Evolutionary conservation across 129 eudicot species (phyloP).

Genomic region (Pittosporum tobira): DNA sequence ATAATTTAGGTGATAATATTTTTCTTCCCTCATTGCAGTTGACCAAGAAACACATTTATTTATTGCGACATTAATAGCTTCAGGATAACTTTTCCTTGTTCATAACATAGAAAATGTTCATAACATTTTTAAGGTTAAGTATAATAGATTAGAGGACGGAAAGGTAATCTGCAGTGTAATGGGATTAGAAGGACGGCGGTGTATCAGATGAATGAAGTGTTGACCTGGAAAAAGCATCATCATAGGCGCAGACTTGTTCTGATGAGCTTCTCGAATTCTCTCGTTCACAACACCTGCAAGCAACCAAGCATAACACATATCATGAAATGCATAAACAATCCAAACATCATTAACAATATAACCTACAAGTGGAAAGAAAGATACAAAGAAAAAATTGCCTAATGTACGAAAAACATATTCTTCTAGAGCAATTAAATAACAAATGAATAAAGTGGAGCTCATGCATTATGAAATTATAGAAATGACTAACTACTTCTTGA

Average conservation of each 20-base stretch:
- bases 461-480: too few species aligned
- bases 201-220: background rate
- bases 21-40: too few species aligned
- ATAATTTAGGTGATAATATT: too few species aligned
- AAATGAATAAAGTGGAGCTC: too few species aligned
- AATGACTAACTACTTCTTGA: too few species aligned
- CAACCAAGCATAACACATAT: constrained; percentile 15
- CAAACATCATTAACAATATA: background rate
- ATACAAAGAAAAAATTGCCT: background rate
- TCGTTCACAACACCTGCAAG: constrained; percentile 73
- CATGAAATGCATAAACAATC: background rate
- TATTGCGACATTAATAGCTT: too few species aligned
- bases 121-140: too few species aligned
- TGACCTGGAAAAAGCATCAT: constrained; percentile 96
- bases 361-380: background rate
- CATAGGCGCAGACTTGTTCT: constrained; percentile 62
- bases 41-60: too few species aligned
- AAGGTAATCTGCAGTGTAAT: background rate
- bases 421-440: too few species aligned
- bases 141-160: background rate
- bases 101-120: background rate
- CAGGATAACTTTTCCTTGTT: too few species aligned
- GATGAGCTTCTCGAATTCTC: constrained; percentile 68
- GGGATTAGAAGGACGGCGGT: background rate
- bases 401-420: too few species aligned